Conservation (phyloP, 805 yeast genomes). For the Nakazawaea siamensis region DNA sequence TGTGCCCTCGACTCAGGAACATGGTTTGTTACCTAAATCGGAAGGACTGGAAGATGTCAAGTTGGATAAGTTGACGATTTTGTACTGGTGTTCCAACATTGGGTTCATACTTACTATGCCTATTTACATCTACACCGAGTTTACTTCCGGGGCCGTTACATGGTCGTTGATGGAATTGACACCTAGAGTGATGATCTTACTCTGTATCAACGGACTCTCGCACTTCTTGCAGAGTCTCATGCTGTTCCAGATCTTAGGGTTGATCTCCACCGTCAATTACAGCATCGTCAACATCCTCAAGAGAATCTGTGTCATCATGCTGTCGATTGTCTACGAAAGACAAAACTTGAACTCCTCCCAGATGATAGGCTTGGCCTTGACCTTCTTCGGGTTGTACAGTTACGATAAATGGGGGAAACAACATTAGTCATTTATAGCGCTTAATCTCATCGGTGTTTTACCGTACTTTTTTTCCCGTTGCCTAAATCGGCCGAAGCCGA, state of each 20-base stretch:
- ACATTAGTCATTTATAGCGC: too few relatives aligned
- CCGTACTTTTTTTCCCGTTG: too few relatives aligned
- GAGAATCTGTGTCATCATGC: conserved; percentile 60
- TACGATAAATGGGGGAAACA: conserved; percentile 60
- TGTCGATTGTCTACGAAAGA: conserved; percentile 61
- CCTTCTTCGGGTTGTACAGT: conserved; percentile 55
- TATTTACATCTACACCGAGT: conserved; percentile 52
- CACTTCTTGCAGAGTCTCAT: conserved; percentile 68
- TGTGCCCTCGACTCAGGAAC: conserved; percentile 20
- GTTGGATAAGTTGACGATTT: conserved; percentile 62
- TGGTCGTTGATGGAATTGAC: conserved; percentile 17
- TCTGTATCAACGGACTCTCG: conserved; percentile 54
- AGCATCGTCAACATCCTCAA: conserved; percentile 74
- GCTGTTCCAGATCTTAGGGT: conserved; percentile 70
- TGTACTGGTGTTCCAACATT: conserved; percentile 61
- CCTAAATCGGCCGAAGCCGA: too few relatives aligned
- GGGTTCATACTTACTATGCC: conserved; percentile 66
- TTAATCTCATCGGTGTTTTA: too few relatives aligned
- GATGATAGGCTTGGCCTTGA: conserved; percentile 44
- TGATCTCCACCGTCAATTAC: conserved; percentile 67
- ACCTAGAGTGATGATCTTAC: conserved; percentile 20
- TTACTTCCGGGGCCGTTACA: conserved; percentile 20
- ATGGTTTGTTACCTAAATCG: neutral
- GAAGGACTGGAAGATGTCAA: conserved; percentile 22
- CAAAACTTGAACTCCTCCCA: conserved; percentile 29